Base-by-base conservation (phyloP, 306 rosid genomes). In the Trifolium repens region DNA sequence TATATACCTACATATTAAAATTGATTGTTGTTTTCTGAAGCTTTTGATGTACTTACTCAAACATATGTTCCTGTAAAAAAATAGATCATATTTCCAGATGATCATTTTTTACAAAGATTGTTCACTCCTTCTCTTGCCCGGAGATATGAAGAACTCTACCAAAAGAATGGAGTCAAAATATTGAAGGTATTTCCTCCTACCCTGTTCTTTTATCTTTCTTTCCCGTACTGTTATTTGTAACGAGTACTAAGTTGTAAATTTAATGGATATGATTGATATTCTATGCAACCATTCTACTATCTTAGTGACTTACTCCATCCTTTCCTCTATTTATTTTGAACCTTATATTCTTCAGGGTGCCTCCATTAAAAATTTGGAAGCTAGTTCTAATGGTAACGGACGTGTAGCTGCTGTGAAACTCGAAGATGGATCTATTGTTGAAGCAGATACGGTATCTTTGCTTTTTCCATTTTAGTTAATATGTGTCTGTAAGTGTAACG, bases 71-170 rank as follows among this genome's bases (percentile, higher is more conserved):
- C 63, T 37, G 37, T 42, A 43, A 59, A 75, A 81, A 79, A 2
- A 75, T 73, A 78, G 98, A 85, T 91, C 61, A 77, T 91, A 82
- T 94, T 91, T 82, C 98, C 97, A 10, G 98, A 94, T 68, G 74
- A 84, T 62, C 93, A 90, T 84, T 87, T 94, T 43, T 84, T 94
- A 85, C 87, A 71, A 86, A 90, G 98, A 78, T 81, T 91, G 69
- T 94, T 94, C 83, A 90, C 98, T 86, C 93, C 94, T 87, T 87
- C 97, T 71, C 93, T 94, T 76, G 85, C 96, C 66, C 80, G 40
- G 75, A 94, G 89, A 86, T 94, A 91, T 77, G 98, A 94, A 81
- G 89, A 91, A 74, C 92, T 91, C 73, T 94, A 91, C 89, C 83
- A 82, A 76, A 86, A 87, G 84, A 94, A 90, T 80, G 97, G 97